A percentile compares a stretch with the other conserved stretches of the same genome.
These are phyloP conservation scores for Kockovaella imperatae DNA, from an alignment of 768 basidiomycete genomes.

Conservation along the genomic window DNA sequence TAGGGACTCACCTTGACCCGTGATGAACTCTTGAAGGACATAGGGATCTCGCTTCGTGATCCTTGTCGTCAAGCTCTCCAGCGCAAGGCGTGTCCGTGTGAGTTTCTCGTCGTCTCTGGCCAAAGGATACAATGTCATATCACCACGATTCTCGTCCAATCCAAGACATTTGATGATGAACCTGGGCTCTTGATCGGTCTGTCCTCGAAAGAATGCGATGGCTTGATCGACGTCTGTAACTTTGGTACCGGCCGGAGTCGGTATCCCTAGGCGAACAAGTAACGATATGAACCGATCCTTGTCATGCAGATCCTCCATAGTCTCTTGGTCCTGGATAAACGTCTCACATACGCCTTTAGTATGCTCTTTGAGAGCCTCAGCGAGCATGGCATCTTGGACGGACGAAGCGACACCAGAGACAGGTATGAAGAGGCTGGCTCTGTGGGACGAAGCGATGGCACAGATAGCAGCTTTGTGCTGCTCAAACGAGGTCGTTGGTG, in stretches of 20 bases:
- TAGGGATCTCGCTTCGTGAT: slow-evolving; percentile 39
- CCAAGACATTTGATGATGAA: slow-evolving; percentile 44
- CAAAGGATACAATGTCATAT: slow-evolving; percentile 40
- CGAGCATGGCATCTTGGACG: slow-evolving; percentile 41
- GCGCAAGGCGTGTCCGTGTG: slow-evolving; percentile 16
- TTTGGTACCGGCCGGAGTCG: slow-evolving; percentile 30
- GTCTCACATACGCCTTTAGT: slow-evolving; percentile 32
- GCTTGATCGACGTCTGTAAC: slow-evolving; percentile 32
- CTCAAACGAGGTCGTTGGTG: slow-evolving; percentile 19
- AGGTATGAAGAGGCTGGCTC: slow-evolving; percentile 39
- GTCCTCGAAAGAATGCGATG: slow-evolving; percentile 19
- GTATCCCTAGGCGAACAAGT: slow-evolving; percentile 32
- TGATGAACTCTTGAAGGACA: slow-evolving; percentile 44
- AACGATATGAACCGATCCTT: slow-evolving; percentile 43
- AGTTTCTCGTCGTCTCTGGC: slow-evolving; percentile 30
- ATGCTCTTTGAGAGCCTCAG: slow-evolving; percentile 28
- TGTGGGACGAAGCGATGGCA: slow-evolving; percentile 28
- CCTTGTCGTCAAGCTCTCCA: slow-evolving; percentile 22
- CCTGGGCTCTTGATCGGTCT: slow-evolving; percentile 15
- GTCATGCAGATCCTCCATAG: slow-evolving; percentile 39
- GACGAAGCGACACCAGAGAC: slow-evolving; percentile 41
- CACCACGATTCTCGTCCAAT: slow-evolving; percentile 43
- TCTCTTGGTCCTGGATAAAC: slow-evolving; percentile 41
- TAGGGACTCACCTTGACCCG: slow-evolving; percentile 34
- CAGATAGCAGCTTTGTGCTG: slow-evolving; percentile 31